Evolutionary conservation across 495 filamentous ascomycete genomes (phyloP).

Genomic region (Penicillium mononematosum): DNA sequence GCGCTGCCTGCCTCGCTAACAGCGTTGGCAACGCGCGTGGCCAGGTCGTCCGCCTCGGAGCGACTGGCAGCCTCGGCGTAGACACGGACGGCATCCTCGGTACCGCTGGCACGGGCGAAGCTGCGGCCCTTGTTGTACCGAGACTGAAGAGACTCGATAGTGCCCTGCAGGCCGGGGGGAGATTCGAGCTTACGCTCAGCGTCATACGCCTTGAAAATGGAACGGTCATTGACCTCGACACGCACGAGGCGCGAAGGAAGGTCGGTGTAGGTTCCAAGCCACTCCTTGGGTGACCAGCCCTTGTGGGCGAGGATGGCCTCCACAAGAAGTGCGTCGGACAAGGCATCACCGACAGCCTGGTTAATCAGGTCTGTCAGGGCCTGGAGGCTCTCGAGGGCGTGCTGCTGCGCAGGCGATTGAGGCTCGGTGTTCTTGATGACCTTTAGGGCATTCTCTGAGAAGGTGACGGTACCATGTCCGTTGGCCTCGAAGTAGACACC

Average conservation of each 20-base stretch:
- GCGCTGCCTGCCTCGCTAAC: conserved; percentile 50
- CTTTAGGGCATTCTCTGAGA: conserved; percentile 77
- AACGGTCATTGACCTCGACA: conserved; percentile 84
- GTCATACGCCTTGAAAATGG: conserved; percentile 83
- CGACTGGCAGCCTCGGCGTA: conserved; percentile 94
- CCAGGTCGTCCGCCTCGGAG: conserved; percentile 81
- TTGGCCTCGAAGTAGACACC: conserved; percentile 99
- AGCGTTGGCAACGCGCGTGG: conserved; percentile 73
- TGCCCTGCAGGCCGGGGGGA: conserved; percentile 72
- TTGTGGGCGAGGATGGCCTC: conserved; percentile 96
- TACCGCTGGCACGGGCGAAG: conserved; percentile 90
- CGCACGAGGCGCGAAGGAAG: conserved; percentile 92
- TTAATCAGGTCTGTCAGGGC: conserved; percentile 90
- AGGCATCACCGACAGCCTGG: conserved; percentile 93
- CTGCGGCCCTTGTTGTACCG: conserved; percentile 88
- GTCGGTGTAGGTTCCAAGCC: conserved; percentile 92
- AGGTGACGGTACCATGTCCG: conserved; percentile 94
- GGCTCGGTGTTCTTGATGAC: conserved; percentile 74
- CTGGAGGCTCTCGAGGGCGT: conserved; percentile 74
- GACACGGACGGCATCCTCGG: conserved; percentile 92
- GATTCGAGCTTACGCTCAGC: conserved; percentile 84
- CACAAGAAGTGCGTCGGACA: conserved; percentile 94
- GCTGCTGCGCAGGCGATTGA: conserved; percentile 86
- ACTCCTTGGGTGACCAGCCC: conserved; percentile 83
- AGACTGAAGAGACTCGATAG: conserved; percentile 82